Base-by-base conservation (phyloP, 2,329 filamentous ascomycete species). In the Alternaria tenuissima region DNA sequence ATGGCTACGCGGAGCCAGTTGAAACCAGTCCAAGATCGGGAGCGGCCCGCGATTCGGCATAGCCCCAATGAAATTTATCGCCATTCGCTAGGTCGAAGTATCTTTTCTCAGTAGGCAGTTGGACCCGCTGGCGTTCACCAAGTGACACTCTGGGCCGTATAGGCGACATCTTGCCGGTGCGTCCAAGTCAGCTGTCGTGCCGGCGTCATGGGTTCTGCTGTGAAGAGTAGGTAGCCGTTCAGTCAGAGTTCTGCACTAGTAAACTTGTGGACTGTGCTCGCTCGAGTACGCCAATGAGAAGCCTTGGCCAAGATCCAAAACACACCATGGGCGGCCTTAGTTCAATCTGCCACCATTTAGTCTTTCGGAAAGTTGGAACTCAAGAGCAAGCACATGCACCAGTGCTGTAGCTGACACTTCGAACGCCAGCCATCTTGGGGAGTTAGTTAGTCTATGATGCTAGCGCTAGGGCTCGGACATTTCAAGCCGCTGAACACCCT, bases 21-120 rank as follows among this genome's bases (percentile, higher is more conserved):
- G 44, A 49, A 43, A 41, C 30, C 52, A 53, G 51, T 55, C 46
- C 30, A 59, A 46, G 22, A 59, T 39, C 53, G 53, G 52, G 41
- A 52, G 57, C 60, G 60, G 60, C 24, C 60, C 57, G 60, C 57
- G 57, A 48, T 24, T 57, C 57, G 61, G 54, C 51, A 55, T 61
- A 54, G 57, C 57, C 44, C 51, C 49, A 63, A 55, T 57, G 42
- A 54, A 51, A 20, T 44, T 26, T 41, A 56, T 38, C 9, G 43
- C n/a, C 22, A 41, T 32, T 16, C 16, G 44, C 44, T 20, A 43
- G 38, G 14, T 41, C 34, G 11, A 52, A 42, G 30, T 36, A 39
- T 34, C 47, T 51, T 36, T 26, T 57, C 48, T 42, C 47, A 52
- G 32, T 16, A 38, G 28, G 28, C 44, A 26, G 20, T 7, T 49